phyloP scores from a whole-genome alignment of 805 yeast genomes.

The Pichia californica region DNA sequence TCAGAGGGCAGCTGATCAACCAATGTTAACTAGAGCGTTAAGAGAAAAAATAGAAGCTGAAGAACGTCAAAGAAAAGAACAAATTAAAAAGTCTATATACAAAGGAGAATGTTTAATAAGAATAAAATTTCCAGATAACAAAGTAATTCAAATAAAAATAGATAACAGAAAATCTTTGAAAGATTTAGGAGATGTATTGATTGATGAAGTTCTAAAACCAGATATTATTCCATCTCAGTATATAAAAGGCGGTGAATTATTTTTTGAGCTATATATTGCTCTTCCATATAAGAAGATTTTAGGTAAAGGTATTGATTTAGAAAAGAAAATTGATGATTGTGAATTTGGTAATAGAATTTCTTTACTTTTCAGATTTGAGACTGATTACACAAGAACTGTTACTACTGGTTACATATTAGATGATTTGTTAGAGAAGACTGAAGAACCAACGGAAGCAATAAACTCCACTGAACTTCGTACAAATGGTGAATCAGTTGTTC shows the following conservation, averaged over 20 bases:
- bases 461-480: too few species aligned
- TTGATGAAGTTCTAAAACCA: slow-evolving; percentile 22
- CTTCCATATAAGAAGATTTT: slow-evolving; percentile 39
- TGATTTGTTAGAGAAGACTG: not conserved
- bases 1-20: slow-evolving; percentile 34
- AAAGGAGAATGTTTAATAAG: slow-evolving; percentile 36
- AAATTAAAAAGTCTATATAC: slow-evolving; percentile 12
- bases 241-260: slow-evolving; percentile 10
- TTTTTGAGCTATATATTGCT: slow-evolving; percentile 35
- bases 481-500: too few species aligned
- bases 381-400: not conserved
- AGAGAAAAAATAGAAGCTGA: slow-evolving; percentile 26
- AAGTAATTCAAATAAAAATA: slow-evolving; percentile 45
- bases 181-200: slow-evolving; percentile 20
- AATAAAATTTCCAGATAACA: slow-evolving; percentile 52
- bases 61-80: slow-evolving; percentile 17
- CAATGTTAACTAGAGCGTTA: slow-evolving; percentile 27
- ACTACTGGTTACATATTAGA: not conserved
- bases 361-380: slow-evolving; percentile 15
- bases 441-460: too few species aligned
- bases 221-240: slow-evolving; percentile 26
- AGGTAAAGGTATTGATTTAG: slow-evolving; percentile 17
- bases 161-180: slow-evolving; percentile 34
- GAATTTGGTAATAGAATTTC: slow-evolving; percentile 35
- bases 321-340: slow-evolving; percentile 32